A percentile compares a stretch with the other conserved stretches of the same genome.
Conservation (phyloP, 2,329 filamentous ascomycete genomes). For the Ampelomyces quisqualis region DNA sequence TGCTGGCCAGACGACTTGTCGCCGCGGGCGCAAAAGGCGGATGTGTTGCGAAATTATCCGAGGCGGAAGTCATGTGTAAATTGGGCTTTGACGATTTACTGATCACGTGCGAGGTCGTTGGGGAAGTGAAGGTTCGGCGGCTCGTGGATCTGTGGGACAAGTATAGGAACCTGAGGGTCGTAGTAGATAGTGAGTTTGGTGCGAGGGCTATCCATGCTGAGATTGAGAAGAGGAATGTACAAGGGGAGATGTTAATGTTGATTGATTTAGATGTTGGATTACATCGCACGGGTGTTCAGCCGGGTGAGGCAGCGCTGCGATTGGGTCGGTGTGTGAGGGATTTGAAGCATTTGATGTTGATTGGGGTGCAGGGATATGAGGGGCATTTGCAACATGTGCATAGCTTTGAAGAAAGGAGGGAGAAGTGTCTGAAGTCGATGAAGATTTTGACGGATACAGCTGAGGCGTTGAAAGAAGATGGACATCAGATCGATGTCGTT, state of each 20-base stretch:
- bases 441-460: conserved; percentile 48
- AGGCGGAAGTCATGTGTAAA: conserved; percentile 42
- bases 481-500: conserved; percentile 52
- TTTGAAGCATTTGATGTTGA: conserved; percentile 46
- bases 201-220: conserved; percentile 51
- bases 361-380: conserved; percentile 57
- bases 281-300: conserved; percentile 52
- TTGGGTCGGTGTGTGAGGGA: conserved; percentile 45
- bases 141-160: conserved; percentile 50
- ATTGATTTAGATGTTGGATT: conserved; percentile 56
- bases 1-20: conserved; percentile 49
- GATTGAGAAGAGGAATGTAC: conserved; percentile 40
- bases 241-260: conserved; percentile 45
- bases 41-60: conserved; percentile 56
- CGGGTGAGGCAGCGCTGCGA: conserved; percentile 45
- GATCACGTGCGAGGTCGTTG: conserved; percentile 56
- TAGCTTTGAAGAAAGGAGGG: conserved; percentile 45
- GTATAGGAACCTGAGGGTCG: conserved; percentile 47
- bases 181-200: conserved; percentile 52
- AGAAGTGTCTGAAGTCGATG: conserved; percentile 51
- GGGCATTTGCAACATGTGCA: conserved; percentile 57
- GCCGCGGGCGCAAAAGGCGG: conserved; percentile 53
- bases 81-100: conserved; percentile 53
- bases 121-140: conserved; percentile 49
- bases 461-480: conserved; percentile 44